Percentiles rank a stretch among this genome's conserved stretches.
phyloP scores from a whole-genome alignment of 495 filamentous ascomycete genomes.

The Tuber calosporum region DNA sequence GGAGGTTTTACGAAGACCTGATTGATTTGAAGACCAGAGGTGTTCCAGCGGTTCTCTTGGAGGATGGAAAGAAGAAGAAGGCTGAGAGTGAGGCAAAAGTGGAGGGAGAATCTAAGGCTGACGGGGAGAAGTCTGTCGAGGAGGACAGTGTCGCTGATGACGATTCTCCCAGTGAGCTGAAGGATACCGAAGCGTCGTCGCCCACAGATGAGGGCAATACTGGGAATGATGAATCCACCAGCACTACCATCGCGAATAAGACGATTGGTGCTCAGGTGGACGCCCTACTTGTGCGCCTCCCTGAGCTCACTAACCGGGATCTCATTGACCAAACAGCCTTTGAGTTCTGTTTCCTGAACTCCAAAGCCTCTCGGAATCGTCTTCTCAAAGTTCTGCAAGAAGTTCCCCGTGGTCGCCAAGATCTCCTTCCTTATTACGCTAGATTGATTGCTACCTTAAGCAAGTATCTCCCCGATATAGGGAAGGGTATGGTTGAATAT shows the following conservation, averaged over 20 bases:
- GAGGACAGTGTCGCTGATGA: conserved; percentile 40
- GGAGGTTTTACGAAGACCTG: conserved; percentile 94
- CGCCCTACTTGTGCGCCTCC: conserved; percentile 74
- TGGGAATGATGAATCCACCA: conserved; percentile 66
- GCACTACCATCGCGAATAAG: conserved; percentile 91
- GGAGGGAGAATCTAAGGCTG: conserved; percentile 39
- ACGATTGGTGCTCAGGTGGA: conserved; percentile 96
- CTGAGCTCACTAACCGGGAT: conserved; percentile 85
- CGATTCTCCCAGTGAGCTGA: conserved; percentile 26
- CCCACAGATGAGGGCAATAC: conserved; percentile 51
- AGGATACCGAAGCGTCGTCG: conserved; percentile 40
- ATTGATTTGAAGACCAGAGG: conserved; percentile 84
- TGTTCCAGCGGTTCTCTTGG: conserved; percentile 84
- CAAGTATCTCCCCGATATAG: conserved; percentile 86
- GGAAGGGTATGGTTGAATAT: conserved; percentile 84
- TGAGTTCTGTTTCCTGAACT: conserved; percentile 97
- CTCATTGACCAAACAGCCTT: conserved; percentile 83
- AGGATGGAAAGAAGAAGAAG: conserved; percentile 95
- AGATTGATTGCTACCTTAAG: conserved; percentile 86
- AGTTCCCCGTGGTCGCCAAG: conserved; percentile 83
- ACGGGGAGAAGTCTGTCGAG: conserved; percentile 59
- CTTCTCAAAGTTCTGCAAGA: conserved; percentile 90
- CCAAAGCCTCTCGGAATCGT: conserved; percentile 91
- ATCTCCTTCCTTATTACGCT: conserved; percentile 88
- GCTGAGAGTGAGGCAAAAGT: conserved; percentile 46